Conservation (phyloP, 2,329 filamentous ascomycete species). For the Monosporascus cannonballus region DNA sequence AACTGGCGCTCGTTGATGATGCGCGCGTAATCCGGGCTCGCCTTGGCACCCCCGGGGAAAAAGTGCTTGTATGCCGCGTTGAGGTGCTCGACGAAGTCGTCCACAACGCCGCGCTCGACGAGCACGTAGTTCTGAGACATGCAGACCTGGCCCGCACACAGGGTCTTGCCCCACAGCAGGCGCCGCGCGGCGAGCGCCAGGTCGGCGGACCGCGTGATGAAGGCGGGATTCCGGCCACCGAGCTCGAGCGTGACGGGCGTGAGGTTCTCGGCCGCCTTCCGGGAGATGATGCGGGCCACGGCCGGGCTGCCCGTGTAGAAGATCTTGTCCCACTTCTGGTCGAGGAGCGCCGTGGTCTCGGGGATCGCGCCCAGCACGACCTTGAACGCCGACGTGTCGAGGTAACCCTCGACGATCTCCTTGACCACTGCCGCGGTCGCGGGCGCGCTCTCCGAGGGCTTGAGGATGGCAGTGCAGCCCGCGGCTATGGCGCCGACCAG, state of each 20-base stretch:
- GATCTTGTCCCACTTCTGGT: constrained; percentile 96
- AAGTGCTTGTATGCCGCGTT: constrained; percentile 67
- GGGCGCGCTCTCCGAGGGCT: constrained; percentile 81
- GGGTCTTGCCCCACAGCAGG: constrained; percentile 80
- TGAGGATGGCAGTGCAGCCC: constrained; percentile 83
- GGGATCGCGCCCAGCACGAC: constrained; percentile 75
- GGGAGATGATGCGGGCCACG: constrained; percentile 81
- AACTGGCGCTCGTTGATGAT: constrained; percentile 80
- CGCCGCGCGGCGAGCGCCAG: constrained; percentile 74
- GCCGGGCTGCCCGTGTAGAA: constrained; percentile 81
- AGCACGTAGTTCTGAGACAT: constrained; percentile 90
- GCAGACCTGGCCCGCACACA: constrained; percentile 88
- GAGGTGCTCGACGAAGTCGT: constrained; percentile 68
- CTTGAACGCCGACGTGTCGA: constrained; percentile 72
- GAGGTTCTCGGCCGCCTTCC: constrained; percentile 82
- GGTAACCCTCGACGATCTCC: constrained; percentile 66
- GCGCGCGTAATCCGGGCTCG: constrained; percentile 70
- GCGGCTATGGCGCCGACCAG: constrained; percentile 86
- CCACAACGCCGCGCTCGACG: constrained; percentile 67
- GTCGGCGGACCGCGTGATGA: constrained; percentile 80
- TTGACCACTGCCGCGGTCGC: constrained; percentile 71
- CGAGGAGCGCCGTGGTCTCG: constrained; percentile 75
- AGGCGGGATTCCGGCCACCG: constrained; percentile 86
- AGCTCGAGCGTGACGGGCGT: constrained; percentile 88
- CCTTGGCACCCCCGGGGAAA: constrained; percentile 74